Conservation (phyloP, 208 protist genomes). For the Herpetomonas muscarum region DNA sequence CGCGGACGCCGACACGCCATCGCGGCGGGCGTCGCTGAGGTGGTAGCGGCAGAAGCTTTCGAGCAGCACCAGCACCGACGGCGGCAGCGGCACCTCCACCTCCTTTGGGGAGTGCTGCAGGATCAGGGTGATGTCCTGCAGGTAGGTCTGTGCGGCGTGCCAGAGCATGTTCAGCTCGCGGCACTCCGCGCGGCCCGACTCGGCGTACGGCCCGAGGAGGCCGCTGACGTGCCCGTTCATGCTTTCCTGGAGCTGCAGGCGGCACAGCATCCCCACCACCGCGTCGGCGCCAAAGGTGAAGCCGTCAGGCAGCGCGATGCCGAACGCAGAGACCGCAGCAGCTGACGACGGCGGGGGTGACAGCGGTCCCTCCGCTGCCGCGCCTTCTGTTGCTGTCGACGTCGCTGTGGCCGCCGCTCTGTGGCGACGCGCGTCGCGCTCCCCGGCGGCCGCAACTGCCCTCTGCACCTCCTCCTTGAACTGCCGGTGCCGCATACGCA, state of each 20-base stretch:
- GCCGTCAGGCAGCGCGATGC: conserved; percentile 8
- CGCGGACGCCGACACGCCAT: conserved; percentile 28
- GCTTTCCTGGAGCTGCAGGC: conserved; percentile 26
- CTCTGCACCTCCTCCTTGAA: conserved; percentile 12
- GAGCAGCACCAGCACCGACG: conserved; percentile 46
- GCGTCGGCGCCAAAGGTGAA: conserved; percentile 13
- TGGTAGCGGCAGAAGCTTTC: conserved; percentile 72
- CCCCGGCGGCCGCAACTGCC: neutral
- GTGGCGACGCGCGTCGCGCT: neutral
- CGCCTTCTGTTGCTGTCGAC: neutral
- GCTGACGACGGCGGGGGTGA: neutral
- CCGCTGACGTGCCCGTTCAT: conserved; percentile 21
- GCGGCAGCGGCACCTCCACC: conserved; percentile 45
- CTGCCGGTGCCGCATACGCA: conserved; percentile 5
- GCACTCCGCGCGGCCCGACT: conserved; percentile 41
- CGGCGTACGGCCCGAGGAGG: conserved; percentile 59
- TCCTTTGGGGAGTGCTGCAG: conserved; percentile 41
- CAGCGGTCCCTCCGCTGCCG: no score
- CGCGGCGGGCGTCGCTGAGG: conserved; percentile 36
- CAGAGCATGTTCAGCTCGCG: conserved; percentile 69
- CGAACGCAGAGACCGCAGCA: neutral
- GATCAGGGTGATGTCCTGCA: conserved; percentile 51
- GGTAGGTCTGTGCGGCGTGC: conserved; percentile 73
- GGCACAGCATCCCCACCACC: conserved; percentile 21
- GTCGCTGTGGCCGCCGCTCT: neutral